These are phyloP conservation scores for Ceratobasidium sp. DNA, from an alignment of 1,284 basidiomycete genomes.

Conservation along the genomic window DNA sequence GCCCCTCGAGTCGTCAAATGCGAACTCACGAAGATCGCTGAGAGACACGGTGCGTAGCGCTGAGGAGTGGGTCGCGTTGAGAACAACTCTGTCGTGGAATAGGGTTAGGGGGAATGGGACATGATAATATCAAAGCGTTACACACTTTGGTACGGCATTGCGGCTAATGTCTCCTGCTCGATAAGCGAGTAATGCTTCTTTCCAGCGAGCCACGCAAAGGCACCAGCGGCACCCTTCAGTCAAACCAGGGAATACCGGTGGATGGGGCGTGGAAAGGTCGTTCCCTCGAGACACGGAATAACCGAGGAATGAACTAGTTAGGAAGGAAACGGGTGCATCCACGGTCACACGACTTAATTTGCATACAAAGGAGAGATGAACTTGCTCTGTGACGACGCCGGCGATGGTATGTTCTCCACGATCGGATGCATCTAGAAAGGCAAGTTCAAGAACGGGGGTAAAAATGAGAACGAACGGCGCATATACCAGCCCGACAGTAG, in stretches of 20 bases:
- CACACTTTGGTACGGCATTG: constrained; percentile 28
- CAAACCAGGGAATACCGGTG: constrained; percentile 20
- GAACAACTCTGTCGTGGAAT: constrained; percentile 5
- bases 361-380: neutral
- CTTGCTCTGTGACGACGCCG: constrained; percentile 27
- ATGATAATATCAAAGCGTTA: neutral
- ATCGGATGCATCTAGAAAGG: constrained; percentile 30
- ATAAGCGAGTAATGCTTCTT: constrained; percentile 31
- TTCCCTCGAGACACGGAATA: constrained; percentile 31
- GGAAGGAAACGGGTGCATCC: no score
- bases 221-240: constrained; percentile 32
- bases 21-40: constrained; percentile 32
- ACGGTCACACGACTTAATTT: neutral
- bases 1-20: constrained; percentile 32
- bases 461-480: neutral
- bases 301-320: constrained; percentile 16
- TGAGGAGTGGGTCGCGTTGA: constrained; percentile 22
- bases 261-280: constrained; percentile 18
- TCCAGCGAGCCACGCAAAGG: constrained; percentile 29
- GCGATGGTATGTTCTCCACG: constrained; percentile 22
- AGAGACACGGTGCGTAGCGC: constrained; percentile 30
- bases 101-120: neutral
- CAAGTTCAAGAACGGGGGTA: neutral
- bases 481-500: constrained; percentile 20
- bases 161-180: constrained; percentile 31